Percentiles rank a stretch among this genome's conserved stretches.
Evolutionary conservation across 352 stramenopile genomes (phyloP).

Genomic region (Plasmopara muralis): DNA sequence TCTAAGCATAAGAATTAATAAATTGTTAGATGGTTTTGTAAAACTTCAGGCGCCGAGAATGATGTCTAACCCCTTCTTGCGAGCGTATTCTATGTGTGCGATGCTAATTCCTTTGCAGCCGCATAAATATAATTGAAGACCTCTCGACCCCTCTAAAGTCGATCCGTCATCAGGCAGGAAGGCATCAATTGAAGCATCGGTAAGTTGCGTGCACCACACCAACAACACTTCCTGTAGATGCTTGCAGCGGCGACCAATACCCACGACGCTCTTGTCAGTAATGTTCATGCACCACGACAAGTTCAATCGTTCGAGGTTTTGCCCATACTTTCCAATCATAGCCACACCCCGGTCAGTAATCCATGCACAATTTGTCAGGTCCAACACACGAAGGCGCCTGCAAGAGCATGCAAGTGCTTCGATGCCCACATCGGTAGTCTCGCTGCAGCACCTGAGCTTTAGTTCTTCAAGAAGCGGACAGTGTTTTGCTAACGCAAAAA

Average conservation of each 20-base stretch:
- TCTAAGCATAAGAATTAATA: no score
- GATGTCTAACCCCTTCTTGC: slow-evolving; percentile 29
- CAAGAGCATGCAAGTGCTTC: slow-evolving; percentile 56
- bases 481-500: slow-evolving; percentile 55
- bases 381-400: slow-evolving; percentile 39
- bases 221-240: slow-evolving; percentile 57
- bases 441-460: slow-evolving; percentile 66
- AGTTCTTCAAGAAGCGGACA: slow-evolving; percentile 61
- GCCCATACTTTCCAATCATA: slow-evolving; percentile 41
- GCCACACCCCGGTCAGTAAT: slow-evolving; percentile 67
- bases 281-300: slow-evolving; percentile 87
- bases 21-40: no score
- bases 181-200: slow-evolving; percentile 50
- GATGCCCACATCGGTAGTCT: slow-evolving; percentile 73
- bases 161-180: slow-evolving; percentile 30
- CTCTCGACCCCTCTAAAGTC: slow-evolving; percentile 5
- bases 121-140: slow-evolving; percentile 46
- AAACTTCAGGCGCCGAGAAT: slow-evolving; percentile 7
- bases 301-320: slow-evolving; percentile 60
- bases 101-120: slow-evolving; percentile 62
- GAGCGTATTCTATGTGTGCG: slow-evolving; percentile 28
- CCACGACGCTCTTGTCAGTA: slow-evolving; percentile 75
- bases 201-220: slow-evolving; percentile 83
- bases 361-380: slow-evolving; percentile 78
- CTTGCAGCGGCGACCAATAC: slow-evolving; percentile 56